These are phyloP conservation scores for Coniosporium tulheliwenetii DNA, from an alignment of 2,329 filamentous ascomycete genomes.

Conservation along the genomic window DNA sequence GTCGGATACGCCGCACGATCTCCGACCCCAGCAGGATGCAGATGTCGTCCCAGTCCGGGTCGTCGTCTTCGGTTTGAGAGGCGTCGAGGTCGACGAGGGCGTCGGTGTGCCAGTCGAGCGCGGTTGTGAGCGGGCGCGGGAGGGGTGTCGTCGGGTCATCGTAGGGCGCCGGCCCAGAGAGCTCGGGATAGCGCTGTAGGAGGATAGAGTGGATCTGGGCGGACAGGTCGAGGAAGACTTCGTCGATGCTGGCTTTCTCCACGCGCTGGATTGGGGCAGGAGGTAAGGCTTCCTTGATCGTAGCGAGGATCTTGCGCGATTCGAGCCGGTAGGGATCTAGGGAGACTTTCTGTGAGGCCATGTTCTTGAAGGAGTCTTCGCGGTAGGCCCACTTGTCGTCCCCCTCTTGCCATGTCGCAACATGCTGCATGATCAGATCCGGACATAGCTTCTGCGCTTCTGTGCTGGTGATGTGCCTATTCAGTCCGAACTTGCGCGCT, in stretches of 20 bases:
- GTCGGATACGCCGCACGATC: constrained; percentile 64
- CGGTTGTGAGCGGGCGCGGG: constrained; percentile 56
- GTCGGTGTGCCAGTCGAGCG: constrained; percentile 71
- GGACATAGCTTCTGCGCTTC: constrained; percentile 85
- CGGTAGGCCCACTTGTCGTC: constrained; percentile 87
- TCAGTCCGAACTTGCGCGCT: constrained; percentile 66
- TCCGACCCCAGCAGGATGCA: constrained; percentile 76
- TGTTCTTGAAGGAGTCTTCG: constrained; percentile 61
- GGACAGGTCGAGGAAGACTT: constrained; percentile 87
- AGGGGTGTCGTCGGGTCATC: constrained; percentile 57
- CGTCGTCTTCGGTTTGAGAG: constrained; percentile 54
- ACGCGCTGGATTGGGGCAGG: constrained; percentile 48
- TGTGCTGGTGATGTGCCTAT: constrained; percentile 57
- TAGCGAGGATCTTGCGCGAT: constrained; percentile 64
- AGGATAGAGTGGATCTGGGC: constrained; percentile 65
- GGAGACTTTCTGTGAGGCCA: constrained; percentile 82
- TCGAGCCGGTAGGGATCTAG: constrained; percentile 82
- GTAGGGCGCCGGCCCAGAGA: constrained; percentile 52
- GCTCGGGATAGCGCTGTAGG: constrained; percentile 60
- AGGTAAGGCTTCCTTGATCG: constrained; percentile 61
- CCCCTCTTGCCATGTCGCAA: constrained; percentile 87
- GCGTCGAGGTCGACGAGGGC: constrained; percentile 66
- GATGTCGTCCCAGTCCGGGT: constrained; percentile 95
- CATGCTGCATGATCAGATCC: constrained; percentile 72
- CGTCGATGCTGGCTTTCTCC: constrained; percentile 91